phyloP scores from a whole-genome alignment of 371 early-diverging fungal genomes.

The Batrachochytrium dendrobatidis region DNA sequence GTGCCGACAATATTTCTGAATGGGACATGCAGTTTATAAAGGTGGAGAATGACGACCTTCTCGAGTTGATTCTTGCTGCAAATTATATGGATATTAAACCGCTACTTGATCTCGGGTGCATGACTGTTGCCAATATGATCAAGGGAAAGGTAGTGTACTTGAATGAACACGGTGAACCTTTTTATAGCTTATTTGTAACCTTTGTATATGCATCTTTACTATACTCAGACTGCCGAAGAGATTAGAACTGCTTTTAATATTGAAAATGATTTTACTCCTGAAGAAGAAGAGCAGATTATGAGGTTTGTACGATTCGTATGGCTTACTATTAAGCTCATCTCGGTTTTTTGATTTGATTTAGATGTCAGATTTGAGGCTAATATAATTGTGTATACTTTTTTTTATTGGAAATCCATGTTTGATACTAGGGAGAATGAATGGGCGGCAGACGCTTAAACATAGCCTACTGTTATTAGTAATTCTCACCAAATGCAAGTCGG shows the following conservation, averaged over 20 bases:
- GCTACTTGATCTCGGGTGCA: constrained; percentile 50
- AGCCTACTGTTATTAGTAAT: background rate
- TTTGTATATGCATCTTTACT: no score
- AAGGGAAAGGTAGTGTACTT: constrained; percentile 37
- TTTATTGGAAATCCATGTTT: background rate
- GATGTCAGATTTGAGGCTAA: background rate
- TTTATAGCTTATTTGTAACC: no score
- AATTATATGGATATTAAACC: constrained; percentile 51
- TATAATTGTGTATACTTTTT: background rate
- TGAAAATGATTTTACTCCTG: constrained; percentile 85
- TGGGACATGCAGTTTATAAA: constrained; percentile 44
- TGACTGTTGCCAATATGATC: constrained; percentile 47
- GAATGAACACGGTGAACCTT: no score
- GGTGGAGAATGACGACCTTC: constrained; percentile 41
- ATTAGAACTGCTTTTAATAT: constrained; percentile 90
- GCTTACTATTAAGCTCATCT: background rate
- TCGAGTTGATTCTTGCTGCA: constrained; percentile 49
- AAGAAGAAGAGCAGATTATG: constrained; percentile 71
- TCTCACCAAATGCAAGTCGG: background rate
- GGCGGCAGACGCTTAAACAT: constrained; percentile 76
- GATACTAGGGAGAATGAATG: constrained; percentile 68
- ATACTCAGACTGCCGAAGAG: constrained; percentile 48
- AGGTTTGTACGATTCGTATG: constrained; percentile 17
- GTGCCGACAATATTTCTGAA: constrained; percentile 39
- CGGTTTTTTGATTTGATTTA: background rate